Evolutionary conservation across 495 filamentous ascomycete species (phyloP), one percentile per base, ranked within the genome.

Genomic region (Xeromyces bisporus): DNA sequence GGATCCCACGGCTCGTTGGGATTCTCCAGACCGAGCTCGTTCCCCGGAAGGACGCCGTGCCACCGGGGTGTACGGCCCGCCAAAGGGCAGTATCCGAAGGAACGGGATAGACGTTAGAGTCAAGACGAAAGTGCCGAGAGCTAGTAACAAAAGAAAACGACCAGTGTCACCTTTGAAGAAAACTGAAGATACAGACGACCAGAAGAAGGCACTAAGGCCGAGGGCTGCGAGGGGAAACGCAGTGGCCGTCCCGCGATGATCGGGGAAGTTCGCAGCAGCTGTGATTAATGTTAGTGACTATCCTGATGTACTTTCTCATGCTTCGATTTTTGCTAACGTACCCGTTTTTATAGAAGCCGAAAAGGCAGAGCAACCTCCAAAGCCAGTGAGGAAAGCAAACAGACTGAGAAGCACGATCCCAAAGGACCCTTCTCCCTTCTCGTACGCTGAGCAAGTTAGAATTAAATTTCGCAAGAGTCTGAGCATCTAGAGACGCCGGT

Each of bases 201-300:
- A 97, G 66, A 96, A 92, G 50, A 96, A 84, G 28, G 89, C 89
- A 55, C 87, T 93, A 18, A 97, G 62, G 15, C 89, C 89, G 50
- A 96, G 94, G 3, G 81, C 84, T 25, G 87, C 75, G 27, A 97
- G 57, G 5, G 89, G 87, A 46, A 96, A 82, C 2, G 83, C 85
- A 5, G 89, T 96, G 9, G 89, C 89, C 12, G 87, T 93, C 32
- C 91, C 89, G 26, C 89, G 73, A 44, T 92, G 79, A 20, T 75
- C 64, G 1, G 87, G 91, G 67, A 84, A 97, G 52, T 97, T 97
- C 25, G 86, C 62, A 18, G 91, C 86, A 35, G 82, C 87, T 64
- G 58, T 2, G 32, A 4, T 24, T 10, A 12, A 8, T 7, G 18
- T 40, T 27, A 7, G 26, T 16, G 14, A 30, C 32, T 15, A 18